Conservation (phyloP, 805 yeast genomes). For the Pichia rugopelliculosa region DNA sequence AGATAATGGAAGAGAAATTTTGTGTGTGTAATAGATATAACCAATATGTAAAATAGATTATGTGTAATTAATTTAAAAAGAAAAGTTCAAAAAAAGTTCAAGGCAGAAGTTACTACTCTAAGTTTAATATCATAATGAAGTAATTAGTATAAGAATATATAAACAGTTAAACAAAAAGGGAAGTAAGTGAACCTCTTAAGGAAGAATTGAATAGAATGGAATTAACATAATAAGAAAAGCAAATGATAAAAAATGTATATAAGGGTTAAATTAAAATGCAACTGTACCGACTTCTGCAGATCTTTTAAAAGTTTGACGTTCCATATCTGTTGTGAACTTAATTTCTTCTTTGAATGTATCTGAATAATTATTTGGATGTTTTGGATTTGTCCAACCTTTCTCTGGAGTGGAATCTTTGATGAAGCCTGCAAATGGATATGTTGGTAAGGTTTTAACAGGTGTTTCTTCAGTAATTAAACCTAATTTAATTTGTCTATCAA, state of each 20-base stretch:
- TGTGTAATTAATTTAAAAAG: too few species aligned
- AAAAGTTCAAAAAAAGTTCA: too few species aligned
- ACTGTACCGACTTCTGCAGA: conserved; percentile 9
- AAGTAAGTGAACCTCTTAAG: background rate
- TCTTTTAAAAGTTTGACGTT: conserved; percentile 16
- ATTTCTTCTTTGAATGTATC: conserved; percentile 22
- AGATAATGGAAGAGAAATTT: too few species aligned
- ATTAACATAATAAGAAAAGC: background rate
- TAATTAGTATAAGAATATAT: background rate
- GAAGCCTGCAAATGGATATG: conserved; percentile 60
- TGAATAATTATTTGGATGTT: conserved; percentile 18
- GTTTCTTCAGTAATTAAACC: conserved; percentile 50
- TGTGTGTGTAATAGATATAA: too few species aligned
- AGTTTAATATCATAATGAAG: too few species aligned
- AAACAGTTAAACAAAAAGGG: background rate
- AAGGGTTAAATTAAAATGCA: background rate
- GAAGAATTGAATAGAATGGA: background rate
- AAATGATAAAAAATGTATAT: background rate
- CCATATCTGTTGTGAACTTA: conserved; percentile 17
- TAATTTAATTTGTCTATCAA: conserved; percentile 48
- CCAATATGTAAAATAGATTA: background rate
- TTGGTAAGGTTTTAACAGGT: conserved; percentile 49
- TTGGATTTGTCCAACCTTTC: conserved; percentile 37
- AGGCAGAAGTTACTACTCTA: too few species aligned
- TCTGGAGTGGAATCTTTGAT: conserved; percentile 30